Conservation (phyloP, 257 asterid genomes). For the Verbascum thapsus region DNA sequence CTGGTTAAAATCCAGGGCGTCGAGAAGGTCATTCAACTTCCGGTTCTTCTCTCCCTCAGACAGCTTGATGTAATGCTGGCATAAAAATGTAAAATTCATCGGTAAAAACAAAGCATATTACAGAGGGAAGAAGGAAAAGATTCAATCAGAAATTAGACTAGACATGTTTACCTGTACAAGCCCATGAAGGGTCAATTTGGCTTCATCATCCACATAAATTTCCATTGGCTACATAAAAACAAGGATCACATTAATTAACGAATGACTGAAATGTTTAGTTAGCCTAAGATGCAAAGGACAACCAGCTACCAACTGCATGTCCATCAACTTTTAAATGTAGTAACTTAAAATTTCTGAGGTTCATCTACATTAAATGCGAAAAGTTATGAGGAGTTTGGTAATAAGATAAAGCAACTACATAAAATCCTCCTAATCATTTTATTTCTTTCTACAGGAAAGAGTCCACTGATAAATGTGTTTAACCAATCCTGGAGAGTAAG, state of each 20-base stretch:
- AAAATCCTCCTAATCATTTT: no score
- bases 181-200: constrained; percentile 85
- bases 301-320: constrained; percentile 8
- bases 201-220: constrained; percentile 85
- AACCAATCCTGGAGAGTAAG: no score
- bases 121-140: background rate
- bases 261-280: constrained; percentile 38
- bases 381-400: no score
- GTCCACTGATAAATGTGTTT: no score
- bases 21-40: constrained; percentile 81
- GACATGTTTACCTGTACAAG: constrained; percentile 65
- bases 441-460: no score
- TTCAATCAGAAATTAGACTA: background rate
- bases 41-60: constrained; percentile 79
- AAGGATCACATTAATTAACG: constrained; percentile 43
- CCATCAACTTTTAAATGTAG: background rate
- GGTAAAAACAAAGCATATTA: background rate
- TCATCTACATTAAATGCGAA: background rate
- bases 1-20: constrained; percentile 85
- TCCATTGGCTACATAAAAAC: constrained; percentile 76
- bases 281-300: constrained; percentile 16
- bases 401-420: no score
- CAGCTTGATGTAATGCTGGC: constrained; percentile 81
- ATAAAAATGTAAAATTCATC: background rate
- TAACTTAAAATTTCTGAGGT: background rate